Evolutionary conservation across 768 basidiomycete species (phyloP).

Genomic region (Amanita subjunquillea): DNA sequence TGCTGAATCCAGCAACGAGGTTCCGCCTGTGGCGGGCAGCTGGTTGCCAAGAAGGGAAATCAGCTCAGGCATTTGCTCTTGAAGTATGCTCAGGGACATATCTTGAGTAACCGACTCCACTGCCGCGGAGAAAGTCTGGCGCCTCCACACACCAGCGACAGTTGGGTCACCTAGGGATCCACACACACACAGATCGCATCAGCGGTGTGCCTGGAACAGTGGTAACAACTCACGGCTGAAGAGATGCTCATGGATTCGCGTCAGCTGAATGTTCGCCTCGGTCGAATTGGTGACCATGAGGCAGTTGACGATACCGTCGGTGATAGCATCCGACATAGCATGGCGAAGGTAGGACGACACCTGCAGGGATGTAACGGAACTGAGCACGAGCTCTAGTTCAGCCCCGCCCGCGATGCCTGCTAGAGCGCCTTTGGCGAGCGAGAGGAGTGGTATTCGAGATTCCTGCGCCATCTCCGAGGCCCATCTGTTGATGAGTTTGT

Average conservation of each 20-base stretch:
- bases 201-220: not conserved
- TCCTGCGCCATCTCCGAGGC: conserved; percentile 62
- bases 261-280: conserved; percentile 77
- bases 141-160: conserved; percentile 84
- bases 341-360: conserved; percentile 76
- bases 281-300: conserved; percentile 78
- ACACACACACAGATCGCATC: not conserved
- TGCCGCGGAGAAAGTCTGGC: conserved; percentile 83
- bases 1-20: conserved; percentile 59
- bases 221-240: conserved; percentile 66
- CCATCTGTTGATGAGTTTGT: conserved; percentile 81
- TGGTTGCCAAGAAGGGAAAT: conserved; percentile 37
- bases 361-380: conserved; percentile 51
- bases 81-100: conserved; percentile 56
- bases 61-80: conserved; percentile 63
- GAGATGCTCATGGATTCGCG: conserved; percentile 81
- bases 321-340: conserved; percentile 66
- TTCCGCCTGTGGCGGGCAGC: conserved; percentile 33
- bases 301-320: conserved; percentile 75
- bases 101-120: conserved; percentile 68
- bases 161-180: conserved; percentile 59
- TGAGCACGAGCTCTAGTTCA: conserved; percentile 25
- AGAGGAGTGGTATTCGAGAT: conserved; percentile 42
- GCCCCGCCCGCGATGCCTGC: conserved; percentile 44
- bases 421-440: conserved; percentile 49